Conservation (phyloP, 345 rosid genomes). For the Gossypium arboreum region DNA sequence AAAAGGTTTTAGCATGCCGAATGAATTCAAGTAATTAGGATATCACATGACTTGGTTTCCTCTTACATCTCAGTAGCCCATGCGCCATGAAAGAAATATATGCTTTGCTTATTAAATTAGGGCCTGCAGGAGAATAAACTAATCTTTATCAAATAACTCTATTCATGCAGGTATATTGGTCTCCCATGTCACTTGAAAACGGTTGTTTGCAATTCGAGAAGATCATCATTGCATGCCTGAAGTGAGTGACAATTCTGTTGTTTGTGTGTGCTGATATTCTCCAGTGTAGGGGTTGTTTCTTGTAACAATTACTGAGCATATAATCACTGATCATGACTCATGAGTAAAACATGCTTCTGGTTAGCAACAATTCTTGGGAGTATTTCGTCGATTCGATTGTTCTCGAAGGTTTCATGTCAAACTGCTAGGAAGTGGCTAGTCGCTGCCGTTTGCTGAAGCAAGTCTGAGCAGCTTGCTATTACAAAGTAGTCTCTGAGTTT, state of each 20-base stretch:
- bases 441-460: not conserved
- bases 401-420: not conserved
- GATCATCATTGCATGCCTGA: not conserved
- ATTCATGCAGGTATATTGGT: slow-evolving; percentile 21
- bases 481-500: not conserved
- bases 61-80: not conserved
- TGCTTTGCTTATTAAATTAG: not conserved
- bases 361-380: not conserved
- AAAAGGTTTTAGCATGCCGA: not conserved
- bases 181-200: slow-evolving; percentile 5
- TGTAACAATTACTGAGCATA: not conserved
- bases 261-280: not conserved
- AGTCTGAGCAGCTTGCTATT: not conserved
- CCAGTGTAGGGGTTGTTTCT: not conserved
- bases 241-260: not conserved
- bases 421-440: not conserved
- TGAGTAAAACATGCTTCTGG: not conserved
- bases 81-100: not conserved
- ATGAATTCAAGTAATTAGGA: not conserved
- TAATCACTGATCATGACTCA: not conserved
- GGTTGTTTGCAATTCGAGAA: not conserved
- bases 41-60: not conserved
- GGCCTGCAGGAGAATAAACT: not conserved
- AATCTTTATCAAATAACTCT: not conserved
- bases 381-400: not conserved